phyloP scores from a whole-genome alignment of 345 rosid genomes.

The Reutealis trisperma region DNA sequence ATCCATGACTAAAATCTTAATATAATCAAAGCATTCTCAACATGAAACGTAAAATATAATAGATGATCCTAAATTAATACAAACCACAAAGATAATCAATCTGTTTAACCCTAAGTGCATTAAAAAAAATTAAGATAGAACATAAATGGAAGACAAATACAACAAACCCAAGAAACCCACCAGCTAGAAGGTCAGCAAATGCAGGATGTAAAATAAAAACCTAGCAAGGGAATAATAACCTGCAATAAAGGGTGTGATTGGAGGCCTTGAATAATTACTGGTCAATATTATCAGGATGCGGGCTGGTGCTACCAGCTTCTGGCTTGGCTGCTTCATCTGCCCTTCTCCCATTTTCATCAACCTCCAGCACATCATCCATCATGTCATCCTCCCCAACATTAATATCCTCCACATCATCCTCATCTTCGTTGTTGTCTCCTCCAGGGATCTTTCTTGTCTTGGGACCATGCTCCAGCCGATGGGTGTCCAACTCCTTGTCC shows the following conservation, averaged over 20 bases:
- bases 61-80: neutral
- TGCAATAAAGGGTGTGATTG: neutral
- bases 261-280: slow-evolving; percentile 9
- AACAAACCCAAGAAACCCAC: neutral
- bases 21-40: no score
- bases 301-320: slow-evolving; percentile 17
- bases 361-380: slow-evolving; percentile 84
- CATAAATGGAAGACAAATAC: neutral
- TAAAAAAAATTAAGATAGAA: neutral
- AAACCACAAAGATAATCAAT: neutral
- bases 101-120: neutral
- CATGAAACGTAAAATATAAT: no score
- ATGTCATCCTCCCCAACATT: slow-evolving; percentile 86
- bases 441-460: slow-evolving; percentile 85
- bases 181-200: neutral
- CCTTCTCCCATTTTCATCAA: slow-evolving; percentile 56
- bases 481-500: slow-evolving; percentile 94
- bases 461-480: slow-evolving; percentile 94
- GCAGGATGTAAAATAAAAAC: neutral
- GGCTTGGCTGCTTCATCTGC: slow-evolving; percentile 51
- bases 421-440: slow-evolving; percentile 66
- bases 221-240: slow-evolving; percentile 8
- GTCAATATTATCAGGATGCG: slow-evolving; percentile 3
- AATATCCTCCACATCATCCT: slow-evolving; percentile 87
- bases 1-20: no score